Evolutionary conservation across 1,139 yeast genomes (phyloP), one percentile per base, ranked within the genome.

Genomic region (Kodamaea suecica): DNA sequence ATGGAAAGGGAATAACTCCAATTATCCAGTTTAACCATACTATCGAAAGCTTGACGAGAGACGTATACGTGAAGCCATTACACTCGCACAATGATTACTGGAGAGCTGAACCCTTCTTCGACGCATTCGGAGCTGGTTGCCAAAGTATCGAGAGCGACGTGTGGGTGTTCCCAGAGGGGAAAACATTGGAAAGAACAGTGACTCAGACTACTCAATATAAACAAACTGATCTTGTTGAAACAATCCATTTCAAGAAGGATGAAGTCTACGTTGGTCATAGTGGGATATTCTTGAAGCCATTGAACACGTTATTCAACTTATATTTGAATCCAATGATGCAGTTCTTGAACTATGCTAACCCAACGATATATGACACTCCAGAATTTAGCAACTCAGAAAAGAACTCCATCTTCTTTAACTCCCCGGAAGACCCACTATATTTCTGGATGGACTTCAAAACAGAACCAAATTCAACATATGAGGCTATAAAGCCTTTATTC

Each of bases 71-170:
- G 21, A 65, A 69, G 35, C 75, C 76, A 4, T 63, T 81, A 14
- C 92, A 83, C 48, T 79, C 87, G 0, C 92, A 84, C 51, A 84
- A 83, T 50, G 92, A 84, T 52, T 84, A 84, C 54, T 80, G 86
- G 87, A 62, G 90, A 44, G 44, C 53, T 2, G 53, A 61, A 4
- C 92, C 92, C 0, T 61, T 84, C 7, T 65, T 76, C 38, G 82
- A 79, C 40, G 90, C 88, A 0, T 55, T 82, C 24, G 60, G 68
- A 10, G 56, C 61, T 19, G 92, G 90, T 1, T 71, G 76, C 17
- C 66, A 66, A 33, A 77, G 86, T 33, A 70, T 82, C 6, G 92
- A 84, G 55, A 83, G 84, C 16, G 94, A 84, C 52, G 74, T 82
- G 28, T 84, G 87, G 87, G 57, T 61, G 29, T 66, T 70, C 34